These are phyloP conservation scores for Aspergillus flavus DNA, from an alignment of 2,329 filamentous ascomycete species.

Conservation along the genomic window DNA sequence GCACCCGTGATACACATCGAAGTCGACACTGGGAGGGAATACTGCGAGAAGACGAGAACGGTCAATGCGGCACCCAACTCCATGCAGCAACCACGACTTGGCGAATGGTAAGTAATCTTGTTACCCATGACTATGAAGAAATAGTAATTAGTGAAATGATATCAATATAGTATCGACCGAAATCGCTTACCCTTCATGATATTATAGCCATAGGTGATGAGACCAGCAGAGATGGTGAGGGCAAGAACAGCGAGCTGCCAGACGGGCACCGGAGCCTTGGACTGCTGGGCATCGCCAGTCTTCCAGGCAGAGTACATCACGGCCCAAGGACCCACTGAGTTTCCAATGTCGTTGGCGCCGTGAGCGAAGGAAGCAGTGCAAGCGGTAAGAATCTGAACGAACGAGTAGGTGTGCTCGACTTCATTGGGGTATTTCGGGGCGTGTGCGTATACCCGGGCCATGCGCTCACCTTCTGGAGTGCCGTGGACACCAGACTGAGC, in stretches of 20 bases:
- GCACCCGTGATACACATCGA: conserved; percentile 81
- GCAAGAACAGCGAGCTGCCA: conserved; percentile 77
- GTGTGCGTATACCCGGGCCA: conserved; percentile 67
- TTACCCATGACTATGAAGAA: conserved; percentile 71
- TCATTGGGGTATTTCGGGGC: conserved; percentile 70
- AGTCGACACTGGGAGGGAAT: conserved; percentile 73
- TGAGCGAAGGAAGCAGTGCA: conserved; percentile 59
- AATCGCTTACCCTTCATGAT: conserved; percentile 71
- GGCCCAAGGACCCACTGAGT: conserved; percentile 70
- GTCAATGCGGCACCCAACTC: conserved; percentile 79
- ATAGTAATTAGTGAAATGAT: conserved; percentile 20
- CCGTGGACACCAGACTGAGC: conserved; percentile 71
- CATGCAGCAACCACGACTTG: conserved; percentile 66
- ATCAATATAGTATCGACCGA: not conserved
- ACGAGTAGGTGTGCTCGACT: conserved; percentile 64
- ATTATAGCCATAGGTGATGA: conserved; percentile 78
- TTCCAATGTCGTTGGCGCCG: conserved; percentile 76
- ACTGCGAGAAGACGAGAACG: conserved; percentile 74
- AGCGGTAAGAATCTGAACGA: conserved; percentile 57
- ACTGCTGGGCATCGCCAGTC: conserved; percentile 61
- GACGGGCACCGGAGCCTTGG: conserved; percentile 68
- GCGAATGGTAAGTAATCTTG: conserved; percentile 73
- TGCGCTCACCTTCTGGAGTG: conserved; percentile 72
- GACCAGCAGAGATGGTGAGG: conserved; percentile 64
- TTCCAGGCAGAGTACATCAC: conserved; percentile 70